A percentile compares a stretch with the other conserved stretches of the same genome.
Evolutionary conservation across 2,329 filamentous ascomycete species (phyloP).

Genomic region (Diaporthe destruens): DNA sequence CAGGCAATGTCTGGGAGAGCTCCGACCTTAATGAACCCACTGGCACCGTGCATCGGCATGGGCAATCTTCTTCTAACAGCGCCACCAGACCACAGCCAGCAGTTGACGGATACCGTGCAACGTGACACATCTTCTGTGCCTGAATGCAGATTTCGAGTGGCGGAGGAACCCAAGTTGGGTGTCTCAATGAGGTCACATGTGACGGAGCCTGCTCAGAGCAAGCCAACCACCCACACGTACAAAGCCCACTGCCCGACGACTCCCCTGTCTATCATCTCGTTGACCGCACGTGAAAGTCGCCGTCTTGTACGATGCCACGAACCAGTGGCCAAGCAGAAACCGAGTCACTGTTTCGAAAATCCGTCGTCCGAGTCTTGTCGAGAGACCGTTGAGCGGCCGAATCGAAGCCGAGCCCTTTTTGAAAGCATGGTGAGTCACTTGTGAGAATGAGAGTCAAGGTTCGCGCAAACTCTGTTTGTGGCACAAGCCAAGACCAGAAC

Average conservation of each 20-base stretch:
- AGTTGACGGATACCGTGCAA: slow-evolving; percentile 56
- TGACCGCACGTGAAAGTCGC: slow-evolving; percentile 30
- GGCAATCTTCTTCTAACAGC: slow-evolving; percentile 52
- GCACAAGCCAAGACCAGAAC: slow-evolving; percentile 33
- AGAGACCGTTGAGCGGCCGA: slow-evolving; percentile 22
- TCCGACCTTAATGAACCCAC: slow-evolving; percentile 41
- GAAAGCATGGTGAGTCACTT: slow-evolving; percentile 22
- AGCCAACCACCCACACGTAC: slow-evolving; percentile 18
- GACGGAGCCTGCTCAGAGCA: slow-evolving; percentile 11
- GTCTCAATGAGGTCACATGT: slow-evolving; percentile 35
- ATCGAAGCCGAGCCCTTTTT: neutral
- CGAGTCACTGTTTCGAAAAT: slow-evolving; percentile 10
- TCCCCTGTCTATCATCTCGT: slow-evolving; percentile 26
- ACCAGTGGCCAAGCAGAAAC: slow-evolving; percentile 9
- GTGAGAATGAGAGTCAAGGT: slow-evolving; percentile 5
- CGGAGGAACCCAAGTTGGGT: slow-evolving; percentile 26
- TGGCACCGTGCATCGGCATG: slow-evolving; percentile 31
- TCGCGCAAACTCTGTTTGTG: slow-evolving; percentile 5
- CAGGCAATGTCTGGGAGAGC: slow-evolving; percentile 38
- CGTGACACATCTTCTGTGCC: slow-evolving; percentile 45
- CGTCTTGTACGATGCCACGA: slow-evolving; percentile 24
- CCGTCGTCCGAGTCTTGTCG: slow-evolving; percentile 21
- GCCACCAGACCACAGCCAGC: slow-evolving; percentile 48
- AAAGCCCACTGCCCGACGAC: neutral
- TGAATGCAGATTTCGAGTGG: slow-evolving; percentile 29